These are phyloP conservation scores for Gnaphalium uliginosum DNA, from an alignment of 129 eudicot genomes.

Conservation along the genomic window DNA sequence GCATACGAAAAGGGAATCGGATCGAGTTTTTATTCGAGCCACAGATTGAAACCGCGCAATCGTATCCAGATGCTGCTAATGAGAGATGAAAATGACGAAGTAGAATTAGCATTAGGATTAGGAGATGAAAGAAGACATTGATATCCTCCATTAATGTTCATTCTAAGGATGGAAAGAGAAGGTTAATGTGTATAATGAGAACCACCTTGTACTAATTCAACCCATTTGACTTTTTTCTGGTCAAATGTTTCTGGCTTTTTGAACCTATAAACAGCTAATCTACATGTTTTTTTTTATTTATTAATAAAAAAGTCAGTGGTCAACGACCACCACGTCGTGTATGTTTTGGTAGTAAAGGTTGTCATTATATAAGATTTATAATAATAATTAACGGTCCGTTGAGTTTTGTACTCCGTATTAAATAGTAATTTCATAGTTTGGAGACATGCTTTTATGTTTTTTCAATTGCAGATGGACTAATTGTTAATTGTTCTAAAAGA, in stretches of 20 bases:
- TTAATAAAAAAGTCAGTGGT: conserved; percentile 32
- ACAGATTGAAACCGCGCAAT: conserved; percentile 46
- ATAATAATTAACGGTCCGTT: too few species aligned
- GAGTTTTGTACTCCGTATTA: conserved; percentile 1
- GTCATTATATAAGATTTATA: too few species aligned
- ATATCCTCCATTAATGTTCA: conserved; percentile 38
- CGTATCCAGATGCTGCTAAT: conserved; percentile 27
- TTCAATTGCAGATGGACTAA: not conserved
- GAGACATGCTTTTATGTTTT: not conserved
- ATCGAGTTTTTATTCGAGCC: conserved; percentile 27
- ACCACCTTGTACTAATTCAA: conserved; percentile 17
- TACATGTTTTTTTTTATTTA: conserved; percentile 16
- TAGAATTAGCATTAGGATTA: conserved; percentile 29
- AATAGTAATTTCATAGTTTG: not conserved
- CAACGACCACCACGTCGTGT: not conserved
- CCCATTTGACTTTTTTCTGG: conserved; percentile 34
- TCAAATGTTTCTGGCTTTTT: conserved; percentile 35
- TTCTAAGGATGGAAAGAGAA: conserved; percentile 25
- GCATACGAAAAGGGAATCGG: conserved; percentile 50
- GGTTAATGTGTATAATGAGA: conserved; percentile 14
- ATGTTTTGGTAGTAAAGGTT: not conserved
- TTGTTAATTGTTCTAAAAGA: not conserved
- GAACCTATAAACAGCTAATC: conserved; percentile 29
- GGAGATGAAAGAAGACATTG: conserved; percentile 29
- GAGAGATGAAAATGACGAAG: conserved; percentile 26